Base-by-base conservation (phyloP, 2,329 filamentous ascomycete genomes). In the Paradendryphiella salina region DNA sequence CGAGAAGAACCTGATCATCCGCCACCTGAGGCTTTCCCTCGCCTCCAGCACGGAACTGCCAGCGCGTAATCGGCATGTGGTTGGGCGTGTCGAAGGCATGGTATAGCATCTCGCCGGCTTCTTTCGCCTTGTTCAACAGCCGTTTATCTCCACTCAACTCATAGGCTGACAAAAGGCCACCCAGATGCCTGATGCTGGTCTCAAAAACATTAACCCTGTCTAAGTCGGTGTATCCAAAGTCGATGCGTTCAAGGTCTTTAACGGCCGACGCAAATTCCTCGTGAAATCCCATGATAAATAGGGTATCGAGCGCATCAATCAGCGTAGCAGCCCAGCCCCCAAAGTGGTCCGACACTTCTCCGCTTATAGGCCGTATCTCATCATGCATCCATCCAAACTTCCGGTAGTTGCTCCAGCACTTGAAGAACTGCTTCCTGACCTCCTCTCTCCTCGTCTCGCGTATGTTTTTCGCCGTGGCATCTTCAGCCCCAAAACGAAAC, bases 21-120 rank as follows among this genome's bases (percentile, higher is more conserved):
- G 77, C 76, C 13, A 67, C 60, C 48, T 77, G 76, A 20, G 64
- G 52, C 40, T 69, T 64, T n/a, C 69, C 72, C 17, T 66, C 63
- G 3, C 73, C 64, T 13, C 72, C 73, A 10, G 69, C 65, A 41
- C 71, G 66, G 20, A 75, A 71, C 14, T 74, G 66, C 77, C 76
- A 79, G 45, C 76, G 64, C 0, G 76, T 77, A 39, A 78, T 71
- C 4, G 93, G 92, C 89, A 97, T 95, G 61, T 90, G 85, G 71
- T 97, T 96, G 0, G 92, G 92, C 0, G 93, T 96, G 73, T 96
- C 90, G 64, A 96, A 96, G 3, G 88, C 82, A 45, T 87, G 85
- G 77, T 92, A 90, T 26, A 96, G 76, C 53, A 96, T 81, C 63
- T 93, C 88, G 32, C 85, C 90, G 20, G 94, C 81, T 73, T 93